Evolutionary conservation across 176 grass and related monocot species (phyloP), one percentile per base, ranked within the genome.

Genomic region (Triticum dicoccoides): DNA sequence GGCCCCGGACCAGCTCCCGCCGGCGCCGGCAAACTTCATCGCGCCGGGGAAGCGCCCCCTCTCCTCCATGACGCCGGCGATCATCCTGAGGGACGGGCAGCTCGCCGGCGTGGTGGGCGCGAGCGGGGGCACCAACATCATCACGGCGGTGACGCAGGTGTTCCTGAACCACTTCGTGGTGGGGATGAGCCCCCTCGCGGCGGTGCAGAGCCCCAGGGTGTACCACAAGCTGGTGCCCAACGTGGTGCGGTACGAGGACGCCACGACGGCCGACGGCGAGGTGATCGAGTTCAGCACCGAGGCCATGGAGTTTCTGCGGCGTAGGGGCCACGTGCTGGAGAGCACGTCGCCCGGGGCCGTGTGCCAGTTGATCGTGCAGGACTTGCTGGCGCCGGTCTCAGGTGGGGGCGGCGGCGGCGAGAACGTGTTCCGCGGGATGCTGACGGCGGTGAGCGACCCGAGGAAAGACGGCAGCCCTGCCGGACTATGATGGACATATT

Each of bases 81-180:
- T 98, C 74, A 68, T 95, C 32, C 88, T 98, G 21, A 98, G 85
- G 91, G 93, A 92, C 49, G 90, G 85, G 13, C 91, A 92, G 72
- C 90, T 98, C 38, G 93, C 88, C 33, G 91, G 96, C 41, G 96
- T 95, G 23, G 27, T 94, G 9, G 96, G 96, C 14, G 96, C 37
- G 65, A 98, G 96, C 39, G 96, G 96, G 0, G 96, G 96, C 0
- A 44, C 89, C 9, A 80, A 94, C 64, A 98, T 98, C 65, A 94
- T 98, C 67, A 10, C 90, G 12, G 81, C 90, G 2, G 91, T 95
- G 30, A 35, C 56, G 1, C 91, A 98, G 76, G 91, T 95, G 2
- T 98, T 98, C 73, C 51, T 98, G 27, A 98, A 98, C 76, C 93
- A 98, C 71, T 98, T 98, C 80, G 14, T 98, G 29, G 69, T 91